Conservation (phyloP, 2,329 filamentous ascomycete genomes). For the Sphaerulina musiva region DNA sequence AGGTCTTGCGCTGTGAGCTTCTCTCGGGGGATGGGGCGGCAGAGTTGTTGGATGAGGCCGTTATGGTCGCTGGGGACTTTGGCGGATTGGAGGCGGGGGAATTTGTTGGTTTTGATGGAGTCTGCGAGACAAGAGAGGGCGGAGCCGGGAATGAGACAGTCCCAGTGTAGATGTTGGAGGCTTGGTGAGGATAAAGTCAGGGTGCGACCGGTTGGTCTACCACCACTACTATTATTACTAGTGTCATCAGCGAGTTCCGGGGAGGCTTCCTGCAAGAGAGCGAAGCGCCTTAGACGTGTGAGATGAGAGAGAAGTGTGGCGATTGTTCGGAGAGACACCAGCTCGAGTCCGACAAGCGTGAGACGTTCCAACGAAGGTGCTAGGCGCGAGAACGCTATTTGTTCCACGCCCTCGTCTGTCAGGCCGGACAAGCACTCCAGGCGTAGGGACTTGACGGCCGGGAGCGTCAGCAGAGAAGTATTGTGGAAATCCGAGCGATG, state of each 20-base stretch:
- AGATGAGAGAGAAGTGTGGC: slow-evolving; percentile 48
- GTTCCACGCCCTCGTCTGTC: slow-evolving; percentile 49
- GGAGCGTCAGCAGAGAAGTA: slow-evolving; percentile 48
- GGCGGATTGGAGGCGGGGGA: slow-evolving; percentile 55
- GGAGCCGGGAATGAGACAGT: slow-evolving; percentile 49
- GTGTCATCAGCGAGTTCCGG: slow-evolving; percentile 41
- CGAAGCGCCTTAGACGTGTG: slow-evolving; percentile 43
- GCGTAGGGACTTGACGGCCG: slow-evolving; percentile 47
- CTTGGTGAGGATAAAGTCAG: slow-evolving; percentile 42
- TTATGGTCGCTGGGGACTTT: slow-evolving; percentile 64
- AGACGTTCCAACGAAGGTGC: slow-evolving; percentile 43
- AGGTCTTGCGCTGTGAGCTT: slow-evolving; percentile 46
- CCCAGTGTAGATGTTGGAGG: slow-evolving; percentile 54
- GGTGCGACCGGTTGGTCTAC: slow-evolving; percentile 25
- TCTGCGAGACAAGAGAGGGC: slow-evolving; percentile 59
- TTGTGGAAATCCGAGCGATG: slow-evolving; percentile 51
- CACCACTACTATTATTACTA: slow-evolving; percentile 20
- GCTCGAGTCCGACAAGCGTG: slow-evolving; percentile 48
- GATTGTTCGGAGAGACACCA: slow-evolving; percentile 47
- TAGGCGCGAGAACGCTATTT: slow-evolving; percentile 43
- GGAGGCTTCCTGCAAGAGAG: slow-evolving; percentile 47
- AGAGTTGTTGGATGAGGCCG: slow-evolving; percentile 62
- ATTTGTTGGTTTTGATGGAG: slow-evolving; percentile 55
- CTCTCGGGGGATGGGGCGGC: slow-evolving; percentile 54
- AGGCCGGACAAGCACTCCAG: slow-evolving; percentile 52